A percentile compares a stretch with the other conserved stretches of the same genome.
Evolutionary conservation across 108 stramenopile genomes (phyloP).

Genomic region (Nitzschia sp.): DNA sequence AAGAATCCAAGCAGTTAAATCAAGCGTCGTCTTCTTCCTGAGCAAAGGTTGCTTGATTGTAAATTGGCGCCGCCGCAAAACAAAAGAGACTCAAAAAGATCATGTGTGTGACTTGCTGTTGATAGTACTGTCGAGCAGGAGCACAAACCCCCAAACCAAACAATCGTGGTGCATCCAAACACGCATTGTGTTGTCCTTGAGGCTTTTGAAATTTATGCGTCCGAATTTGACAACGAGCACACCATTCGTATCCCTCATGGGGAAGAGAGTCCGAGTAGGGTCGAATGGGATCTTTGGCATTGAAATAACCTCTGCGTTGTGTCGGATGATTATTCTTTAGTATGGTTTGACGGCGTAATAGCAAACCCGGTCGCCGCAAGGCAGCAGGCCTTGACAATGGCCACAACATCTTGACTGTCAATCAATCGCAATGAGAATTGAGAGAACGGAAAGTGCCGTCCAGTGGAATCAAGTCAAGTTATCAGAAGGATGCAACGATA

Average conservation of each 20-base stretch:
- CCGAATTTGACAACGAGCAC: conserved; percentile 31
- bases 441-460: no score
- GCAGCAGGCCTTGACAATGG: no score
- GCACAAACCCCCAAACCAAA: conserved; percentile 23
- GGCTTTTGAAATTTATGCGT: conserved; percentile 28
- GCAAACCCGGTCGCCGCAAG: no score
- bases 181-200: conserved; percentile 12
- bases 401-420: no score
- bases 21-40: background rate
- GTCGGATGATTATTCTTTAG: no score
- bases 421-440: no score
- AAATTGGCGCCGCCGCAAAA: conserved; percentile 4
- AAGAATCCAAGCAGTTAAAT: no score
- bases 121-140: conserved; percentile 28
- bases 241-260: conserved; percentile 36
- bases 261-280: conserved; percentile 33
- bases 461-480: no score
- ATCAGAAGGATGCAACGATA: no score
- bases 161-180: conserved; percentile 25
- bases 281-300: conserved; percentile 2
- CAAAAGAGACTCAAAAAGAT: conserved; percentile 11
- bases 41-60: background rate
- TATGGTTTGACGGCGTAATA: no score
- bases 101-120: conserved; percentile 18
- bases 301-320: background rate